These are phyloP conservation scores for Aspergillus alliaceus DNA, from an alignment of 2,329 filamentous ascomycete species.

Conservation along the genomic window DNA sequence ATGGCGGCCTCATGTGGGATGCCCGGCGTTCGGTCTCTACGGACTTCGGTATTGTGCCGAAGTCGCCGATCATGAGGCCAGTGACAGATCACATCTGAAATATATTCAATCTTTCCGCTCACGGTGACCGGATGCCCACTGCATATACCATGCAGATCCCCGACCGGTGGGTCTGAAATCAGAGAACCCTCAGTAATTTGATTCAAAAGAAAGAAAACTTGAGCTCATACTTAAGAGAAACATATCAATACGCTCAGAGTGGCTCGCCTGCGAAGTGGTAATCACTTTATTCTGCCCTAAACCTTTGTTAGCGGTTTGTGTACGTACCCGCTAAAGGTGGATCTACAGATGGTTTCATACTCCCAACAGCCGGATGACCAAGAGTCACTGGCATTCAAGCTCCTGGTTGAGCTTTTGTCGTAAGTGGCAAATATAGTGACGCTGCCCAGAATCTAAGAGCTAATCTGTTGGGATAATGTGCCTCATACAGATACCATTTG, in stretches of 20 bases:
- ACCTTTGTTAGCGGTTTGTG: background rate
- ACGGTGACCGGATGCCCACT: no score
- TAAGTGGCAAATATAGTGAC: slow-evolving; percentile 13
- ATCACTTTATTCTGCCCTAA: background rate
- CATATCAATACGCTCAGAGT: background rate
- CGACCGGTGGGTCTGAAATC: background rate
- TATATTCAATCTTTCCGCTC: no score
- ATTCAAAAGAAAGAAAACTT: background rate
- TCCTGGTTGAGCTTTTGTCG: slow-evolving; percentile 32
- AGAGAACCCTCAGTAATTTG: background rate
- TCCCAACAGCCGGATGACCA: background rate
- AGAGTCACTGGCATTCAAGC: slow-evolving; percentile 18
- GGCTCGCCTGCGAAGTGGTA: no score
- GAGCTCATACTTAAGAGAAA: background rate
- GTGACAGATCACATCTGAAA: background rate
- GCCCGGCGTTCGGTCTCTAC: background rate
- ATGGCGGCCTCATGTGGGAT: background rate
- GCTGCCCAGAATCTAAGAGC: slow-evolving; percentile 2
- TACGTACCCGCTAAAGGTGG: no score
- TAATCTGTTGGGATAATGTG: background rate
- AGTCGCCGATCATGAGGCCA: background rate
- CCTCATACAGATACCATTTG: slow-evolving; percentile 30
- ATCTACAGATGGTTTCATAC: no score
- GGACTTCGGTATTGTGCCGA: background rate
- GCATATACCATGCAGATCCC: background rate